Conservation (phyloP, 305 asterid genomes). For the Solanum hybrid region DNA sequence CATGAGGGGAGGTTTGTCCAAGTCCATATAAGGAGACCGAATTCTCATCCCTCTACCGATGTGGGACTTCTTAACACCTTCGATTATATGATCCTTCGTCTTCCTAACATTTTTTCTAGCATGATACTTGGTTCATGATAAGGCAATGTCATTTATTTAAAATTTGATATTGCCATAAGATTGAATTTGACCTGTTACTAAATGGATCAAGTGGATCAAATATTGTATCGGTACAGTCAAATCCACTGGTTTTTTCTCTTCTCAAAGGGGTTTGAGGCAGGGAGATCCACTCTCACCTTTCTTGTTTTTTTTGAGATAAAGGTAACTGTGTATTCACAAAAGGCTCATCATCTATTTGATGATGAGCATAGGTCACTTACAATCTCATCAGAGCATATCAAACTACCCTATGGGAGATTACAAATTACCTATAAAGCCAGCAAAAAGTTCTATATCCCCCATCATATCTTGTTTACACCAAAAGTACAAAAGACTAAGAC, state of each 20-base stretch:
- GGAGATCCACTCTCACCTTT: background rate
- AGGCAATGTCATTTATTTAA: background rate
- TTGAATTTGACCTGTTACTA: background rate
- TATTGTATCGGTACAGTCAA: background rate
- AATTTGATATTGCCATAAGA: background rate
- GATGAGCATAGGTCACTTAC: too few species aligned
- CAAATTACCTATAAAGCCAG: too few species aligned
- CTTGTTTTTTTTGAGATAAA: too few species aligned
- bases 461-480: too few species aligned
- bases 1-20: too few species aligned
- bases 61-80: background rate
- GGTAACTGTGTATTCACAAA: too few species aligned
- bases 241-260: background rate
- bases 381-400: too few species aligned
- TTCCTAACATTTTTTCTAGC: background rate
- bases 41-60: background rate
- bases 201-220: background rate
- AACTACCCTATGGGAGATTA: too few species aligned
- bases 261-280: background rate
- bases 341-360: too few species aligned
- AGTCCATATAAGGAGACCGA: background rate
- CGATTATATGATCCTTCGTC: background rate
- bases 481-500: too few species aligned
- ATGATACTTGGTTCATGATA: background rate
- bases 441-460: too few species aligned